A percentile compares a stretch with the other conserved stretches of the same genome.
phyloP scores from a whole-genome alignment of 2,329 filamentous ascomycete genomes.

The Pezicula radicicola region DNA sequence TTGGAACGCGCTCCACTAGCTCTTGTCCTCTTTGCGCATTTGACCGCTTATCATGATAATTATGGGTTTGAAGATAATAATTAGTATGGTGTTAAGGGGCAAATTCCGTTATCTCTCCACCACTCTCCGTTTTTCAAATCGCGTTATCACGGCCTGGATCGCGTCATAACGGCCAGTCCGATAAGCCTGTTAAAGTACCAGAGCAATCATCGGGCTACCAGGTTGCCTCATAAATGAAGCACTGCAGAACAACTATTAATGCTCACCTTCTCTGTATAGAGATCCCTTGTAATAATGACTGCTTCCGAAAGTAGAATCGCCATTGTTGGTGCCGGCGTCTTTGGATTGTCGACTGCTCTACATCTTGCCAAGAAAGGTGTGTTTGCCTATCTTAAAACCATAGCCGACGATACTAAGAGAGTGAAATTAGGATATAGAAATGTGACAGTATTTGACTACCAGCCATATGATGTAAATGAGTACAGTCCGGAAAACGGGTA shows the following conservation, averaged over 20 bases:
- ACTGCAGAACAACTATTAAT: neutral
- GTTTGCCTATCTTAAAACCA: neutral
- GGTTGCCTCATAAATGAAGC: neutral
- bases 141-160: neutral
- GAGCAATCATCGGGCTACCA: neutral
- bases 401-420: neutral
- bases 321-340: constrained; percentile 36
- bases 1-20: too few species aligned
- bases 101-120: neutral
- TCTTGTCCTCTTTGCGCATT: too few species aligned
- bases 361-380: constrained; percentile 35
- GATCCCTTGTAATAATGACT: neutral
- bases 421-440: constrained; percentile 34
- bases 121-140: neutral
- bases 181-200: neutral
- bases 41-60: too few species aligned
- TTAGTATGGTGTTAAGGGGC: too few species aligned
- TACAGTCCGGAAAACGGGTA: constrained; percentile 25
- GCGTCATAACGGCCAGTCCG: neutral
- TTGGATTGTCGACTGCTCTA: constrained; percentile 37
- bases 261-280: neutral
- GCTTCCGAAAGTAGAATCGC: constrained; percentile 24
- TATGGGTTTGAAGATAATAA: too few species aligned
- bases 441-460: constrained; percentile 45
- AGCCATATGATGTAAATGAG: constrained; percentile 35